phyloP scores from a whole-genome alignment of 2,329 filamentous ascomycete genomes.

The Penicillium sp. region DNA sequence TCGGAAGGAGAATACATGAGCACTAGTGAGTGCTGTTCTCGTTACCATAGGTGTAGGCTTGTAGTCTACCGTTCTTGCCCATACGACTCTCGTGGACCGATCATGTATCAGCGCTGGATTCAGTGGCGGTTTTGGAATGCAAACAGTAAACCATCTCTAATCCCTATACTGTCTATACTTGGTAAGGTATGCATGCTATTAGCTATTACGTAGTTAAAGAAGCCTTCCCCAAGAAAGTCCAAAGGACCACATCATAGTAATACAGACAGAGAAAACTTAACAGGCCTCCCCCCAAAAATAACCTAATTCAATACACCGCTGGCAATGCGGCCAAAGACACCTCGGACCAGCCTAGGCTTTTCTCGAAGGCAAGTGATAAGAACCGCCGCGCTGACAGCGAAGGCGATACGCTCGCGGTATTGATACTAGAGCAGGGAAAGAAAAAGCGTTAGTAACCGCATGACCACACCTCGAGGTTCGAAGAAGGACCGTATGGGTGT shows the following conservation, averaged over 20 bases:
- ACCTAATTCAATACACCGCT: constrained; percentile 25
- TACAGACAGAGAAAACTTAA: constrained; percentile 1
- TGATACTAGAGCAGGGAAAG: constrained; percentile 48
- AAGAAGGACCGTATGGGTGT: constrained; percentile 13
- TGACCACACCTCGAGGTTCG: constrained; percentile 7
- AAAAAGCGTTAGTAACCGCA: constrained; percentile 17
- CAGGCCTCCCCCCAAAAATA: background rate
- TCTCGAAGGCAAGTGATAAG: constrained; percentile 64
- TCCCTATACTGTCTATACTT: background rate
- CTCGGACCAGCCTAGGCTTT: constrained; percentile 59
- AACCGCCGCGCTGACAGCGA: constrained; percentile 63
- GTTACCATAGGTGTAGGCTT: too few species aligned
- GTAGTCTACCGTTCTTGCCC: too few species aligned
- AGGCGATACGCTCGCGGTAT: constrained; percentile 62
- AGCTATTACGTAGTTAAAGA: background rate
- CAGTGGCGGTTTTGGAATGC: too few species aligned
- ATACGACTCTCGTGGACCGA: too few species aligned
- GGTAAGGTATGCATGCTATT: background rate
- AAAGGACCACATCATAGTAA: constrained; percentile 3
- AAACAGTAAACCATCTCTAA: too few species aligned
- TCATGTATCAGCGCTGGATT: too few species aligned
- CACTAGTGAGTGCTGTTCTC: too few species aligned
- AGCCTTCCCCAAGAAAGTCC: background rate
- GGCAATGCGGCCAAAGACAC: constrained; percentile 59
- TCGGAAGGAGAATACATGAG: too few species aligned